A percentile compares a stretch with the other conserved stretches of the same genome.
phyloP scores from a whole-genome alignment of 2,329 filamentous ascomycete species.

The Ploettnerulaceae sp. region DNA sequence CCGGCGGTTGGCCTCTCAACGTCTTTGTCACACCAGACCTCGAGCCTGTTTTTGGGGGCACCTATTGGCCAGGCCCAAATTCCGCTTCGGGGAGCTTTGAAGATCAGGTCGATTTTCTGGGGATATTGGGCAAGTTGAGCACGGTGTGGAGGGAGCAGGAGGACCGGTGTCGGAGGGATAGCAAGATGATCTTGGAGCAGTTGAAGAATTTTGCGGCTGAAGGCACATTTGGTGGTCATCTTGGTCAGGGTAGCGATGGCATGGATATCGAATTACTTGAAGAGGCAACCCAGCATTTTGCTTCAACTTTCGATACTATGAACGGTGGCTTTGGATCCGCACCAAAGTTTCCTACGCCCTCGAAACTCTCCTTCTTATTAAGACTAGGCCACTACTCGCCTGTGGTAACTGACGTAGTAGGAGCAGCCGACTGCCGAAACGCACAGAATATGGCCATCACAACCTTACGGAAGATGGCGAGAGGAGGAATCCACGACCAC shows the following conservation, averaged over 20 bases:
- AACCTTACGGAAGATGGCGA: constrained; percentile 74
- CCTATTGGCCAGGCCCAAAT: constrained; percentile 71
- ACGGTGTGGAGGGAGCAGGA: constrained; percentile 79
- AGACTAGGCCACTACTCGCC: constrained; percentile 65
- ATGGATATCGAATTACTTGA: constrained; percentile 88
- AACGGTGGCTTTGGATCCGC: constrained; percentile 75
- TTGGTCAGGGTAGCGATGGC: constrained; percentile 52
- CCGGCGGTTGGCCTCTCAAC: constrained; percentile 91
- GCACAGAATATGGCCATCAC: constrained; percentile 75
- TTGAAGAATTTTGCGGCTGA: constrained; percentile 85
- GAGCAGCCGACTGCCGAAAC: constrained; percentile 66
- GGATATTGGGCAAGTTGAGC: constrained; percentile 74
- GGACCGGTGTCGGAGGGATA: constrained; percentile 74
- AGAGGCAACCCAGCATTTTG: constrained; percentile 79
- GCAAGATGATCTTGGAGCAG: constrained; percentile 74
- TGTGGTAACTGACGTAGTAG: constrained; percentile 81
- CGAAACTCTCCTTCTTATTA: constrained; percentile 78
- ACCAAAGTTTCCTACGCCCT: constrained; percentile 86
- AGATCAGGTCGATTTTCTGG: constrained; percentile 72
- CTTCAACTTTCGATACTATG: constrained; percentile 69
- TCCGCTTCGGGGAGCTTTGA: constrained; percentile 38
- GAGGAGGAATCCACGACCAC: constrained; percentile 68
- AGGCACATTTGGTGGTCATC: constrained; percentile 56
- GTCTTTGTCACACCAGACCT: constrained; percentile 93
- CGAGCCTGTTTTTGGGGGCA: constrained; percentile 91